phyloP scores from a whole-genome alignment of 805 yeast species.

The Wickerhamiella kazuoi region DNA sequence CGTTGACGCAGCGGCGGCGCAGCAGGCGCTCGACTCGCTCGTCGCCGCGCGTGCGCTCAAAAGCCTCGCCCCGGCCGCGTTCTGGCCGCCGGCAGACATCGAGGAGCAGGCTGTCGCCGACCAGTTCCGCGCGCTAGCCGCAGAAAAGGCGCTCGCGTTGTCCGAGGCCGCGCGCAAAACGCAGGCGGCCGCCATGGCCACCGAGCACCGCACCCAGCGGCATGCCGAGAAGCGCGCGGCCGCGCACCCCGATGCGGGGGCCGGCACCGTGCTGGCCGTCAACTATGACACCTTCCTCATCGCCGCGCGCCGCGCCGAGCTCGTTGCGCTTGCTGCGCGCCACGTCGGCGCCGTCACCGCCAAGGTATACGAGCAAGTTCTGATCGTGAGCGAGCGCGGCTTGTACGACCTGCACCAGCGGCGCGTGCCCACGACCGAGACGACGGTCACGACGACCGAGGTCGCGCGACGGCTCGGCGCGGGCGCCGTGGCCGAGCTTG shows the following conservation, averaged over 20 bases:
- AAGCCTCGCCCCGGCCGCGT: conserved; percentile 28
- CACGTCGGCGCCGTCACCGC: conserved; percentile 57
- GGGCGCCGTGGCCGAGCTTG: background rate
- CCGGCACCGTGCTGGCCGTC: conserved; percentile 31
- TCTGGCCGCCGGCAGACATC: conserved; percentile 17
- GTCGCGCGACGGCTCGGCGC: conserved; percentile 6
- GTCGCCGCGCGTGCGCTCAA: conserved; percentile 33
- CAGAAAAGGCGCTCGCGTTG: conserved; percentile 29
- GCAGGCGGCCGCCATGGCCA: conserved; percentile 9
- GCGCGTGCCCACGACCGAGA: conserved; percentile 17
- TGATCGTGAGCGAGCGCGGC: conserved; percentile 37
- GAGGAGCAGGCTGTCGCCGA: conserved; percentile 8
- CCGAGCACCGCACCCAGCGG: conserved; percentile 4
- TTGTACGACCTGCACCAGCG: conserved; percentile 7
- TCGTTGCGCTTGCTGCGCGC: conserved; percentile 44
- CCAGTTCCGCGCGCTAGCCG: conserved; percentile 6
- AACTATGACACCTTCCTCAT: conserved; percentile 53
- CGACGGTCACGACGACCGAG: conserved; percentile 10
- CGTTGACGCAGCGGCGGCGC: conserved; percentile 4
- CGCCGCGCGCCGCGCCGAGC: conserved; percentile 42
- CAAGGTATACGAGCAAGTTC: conserved; percentile 39
- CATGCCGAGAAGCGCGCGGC: background rate
- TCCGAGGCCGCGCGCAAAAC: conserved; percentile 32
- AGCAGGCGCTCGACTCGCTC: conserved; percentile 19
- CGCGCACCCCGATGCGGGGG: background rate